phyloP scores from a whole-genome alignment of 805 yeast species.

The Candida ulmi region DNA sequence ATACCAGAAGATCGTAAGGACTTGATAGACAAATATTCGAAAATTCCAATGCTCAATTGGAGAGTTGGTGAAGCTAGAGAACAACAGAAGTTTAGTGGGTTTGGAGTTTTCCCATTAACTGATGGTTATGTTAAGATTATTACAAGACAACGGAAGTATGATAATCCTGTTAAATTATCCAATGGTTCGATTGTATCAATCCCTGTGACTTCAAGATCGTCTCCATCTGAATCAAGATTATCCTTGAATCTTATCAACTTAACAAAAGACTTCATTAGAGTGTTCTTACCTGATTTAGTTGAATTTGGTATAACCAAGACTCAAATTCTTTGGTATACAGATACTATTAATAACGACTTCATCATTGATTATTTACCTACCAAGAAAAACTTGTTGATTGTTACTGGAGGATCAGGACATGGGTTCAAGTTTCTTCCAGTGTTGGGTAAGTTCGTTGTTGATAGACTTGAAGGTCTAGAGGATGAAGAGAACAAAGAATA shows the following conservation, averaged over 20 bases:
- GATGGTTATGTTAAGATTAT: constrained; percentile 32
- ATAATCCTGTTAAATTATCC: constrained; percentile 22
- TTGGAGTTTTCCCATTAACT: constrained; percentile 30
- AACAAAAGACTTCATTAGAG: constrained; percentile 13
- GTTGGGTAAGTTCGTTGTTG: constrained; percentile 27
- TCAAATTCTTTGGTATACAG: constrained; percentile 34
- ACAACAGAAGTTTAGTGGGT: constrained; percentile 24
- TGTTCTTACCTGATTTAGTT: constrained; percentile 15
- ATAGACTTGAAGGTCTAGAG: constrained; percentile 25
- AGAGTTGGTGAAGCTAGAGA: constrained; percentile 27
- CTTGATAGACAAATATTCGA: constrained; percentile 27
- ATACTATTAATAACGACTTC: constrained; percentile 28
- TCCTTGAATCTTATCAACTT: constrained; percentile 24
- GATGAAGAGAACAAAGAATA: constrained; percentile 21
- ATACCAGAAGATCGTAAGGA: constrained; percentile 31
- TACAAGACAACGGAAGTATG: constrained; percentile 30
- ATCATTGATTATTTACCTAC: constrained; percentile 24
- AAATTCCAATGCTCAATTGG: constrained; percentile 33
- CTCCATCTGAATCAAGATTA: constrained; percentile 18
- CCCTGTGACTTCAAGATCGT: constrained; percentile 24
- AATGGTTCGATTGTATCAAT: constrained; percentile 24
- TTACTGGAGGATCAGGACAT: constrained; percentile 33
- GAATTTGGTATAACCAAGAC: constrained; percentile 14
- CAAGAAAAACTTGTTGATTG: constrained; percentile 22
- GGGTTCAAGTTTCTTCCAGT: constrained; percentile 31